These are phyloP conservation scores for Dipteronia sinensis DNA, from an alignment of 345 rosid genomes.

Conservation along the genomic window DNA sequence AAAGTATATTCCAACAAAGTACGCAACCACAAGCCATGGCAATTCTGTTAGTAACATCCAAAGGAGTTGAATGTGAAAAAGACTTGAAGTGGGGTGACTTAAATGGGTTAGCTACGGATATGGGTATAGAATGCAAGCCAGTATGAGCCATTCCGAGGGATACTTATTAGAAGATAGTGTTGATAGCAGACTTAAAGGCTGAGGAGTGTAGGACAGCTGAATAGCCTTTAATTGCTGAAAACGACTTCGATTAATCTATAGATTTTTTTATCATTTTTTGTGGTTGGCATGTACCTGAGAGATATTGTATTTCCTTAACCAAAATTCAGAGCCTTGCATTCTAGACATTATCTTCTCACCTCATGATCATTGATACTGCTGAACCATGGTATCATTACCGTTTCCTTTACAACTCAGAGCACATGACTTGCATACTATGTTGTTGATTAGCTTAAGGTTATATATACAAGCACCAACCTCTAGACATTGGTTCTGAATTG, in stretches of 20 bases:
- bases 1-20: not conserved
- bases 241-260: not conserved
- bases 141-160: not conserved
- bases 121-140: not conserved
- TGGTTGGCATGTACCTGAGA: not conserved
- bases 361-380: too few species aligned
- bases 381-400: too few species aligned
- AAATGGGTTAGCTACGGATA: not conserved
- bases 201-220: not conserved
- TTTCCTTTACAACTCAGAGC: too few species aligned
- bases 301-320: not conserved
- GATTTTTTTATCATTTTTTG: not conserved
- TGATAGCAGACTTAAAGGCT: not conserved
- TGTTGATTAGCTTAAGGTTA: too few species aligned
- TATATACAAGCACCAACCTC: not conserved
- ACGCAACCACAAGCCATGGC: not conserved
- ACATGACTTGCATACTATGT: not conserved
- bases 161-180: not conserved
- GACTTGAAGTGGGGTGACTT: not conserved
- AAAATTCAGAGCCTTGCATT: too few species aligned
- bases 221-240: not conserved
- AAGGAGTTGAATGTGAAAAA: conserved; percentile 3
- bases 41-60: not conserved
- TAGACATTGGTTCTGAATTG: not conserved
- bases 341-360: too few species aligned